Percentiles rank a stretch among this genome's conserved stretches.
These are phyloP conservation scores for Metschnikowia proteae DNA, from an alignment of 805 yeast species.

Conservation along the genomic window DNA sequence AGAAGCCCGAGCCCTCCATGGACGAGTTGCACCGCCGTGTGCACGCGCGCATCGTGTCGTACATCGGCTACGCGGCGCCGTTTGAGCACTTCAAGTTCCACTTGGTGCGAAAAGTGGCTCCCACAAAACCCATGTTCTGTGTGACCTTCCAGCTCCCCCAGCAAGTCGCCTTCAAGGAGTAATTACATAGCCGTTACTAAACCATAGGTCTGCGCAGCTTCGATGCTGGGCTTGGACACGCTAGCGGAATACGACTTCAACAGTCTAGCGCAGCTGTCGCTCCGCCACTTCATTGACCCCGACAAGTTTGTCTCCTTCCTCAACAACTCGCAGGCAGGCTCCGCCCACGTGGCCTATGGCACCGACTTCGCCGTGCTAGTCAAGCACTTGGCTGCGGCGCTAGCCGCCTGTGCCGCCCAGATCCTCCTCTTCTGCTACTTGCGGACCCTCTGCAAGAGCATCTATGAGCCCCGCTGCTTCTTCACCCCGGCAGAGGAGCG, in stretches of 20 bases:
- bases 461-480: constrained; percentile 56
- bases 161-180: constrained; percentile 51
- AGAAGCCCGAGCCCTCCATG: constrained; percentile 58
- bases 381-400: constrained; percentile 53
- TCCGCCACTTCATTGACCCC: constrained; percentile 27
- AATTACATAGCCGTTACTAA: too few species aligned
- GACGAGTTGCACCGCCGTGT: constrained; percentile 69
- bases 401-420: constrained; percentile 53
- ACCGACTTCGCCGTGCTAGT: constrained; percentile 53
- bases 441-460: constrained; percentile 24
- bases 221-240: background rate
- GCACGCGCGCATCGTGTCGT: constrained; percentile 44
- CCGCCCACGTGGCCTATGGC: constrained; percentile 57
- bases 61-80: constrained; percentile 46
- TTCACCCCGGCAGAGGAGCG: constrained; percentile 40
- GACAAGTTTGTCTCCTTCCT: constrained; percentile 37
- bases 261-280: constrained; percentile 23
- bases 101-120: constrained; percentile 89
- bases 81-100: constrained; percentile 60
- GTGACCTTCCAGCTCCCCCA: constrained; percentile 72
- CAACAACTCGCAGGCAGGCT: constrained; percentile 52
- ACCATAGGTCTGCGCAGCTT: too few species aligned
- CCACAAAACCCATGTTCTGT: constrained; percentile 95
- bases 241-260: constrained; percentile 12
- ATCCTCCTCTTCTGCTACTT: constrained; percentile 38